These are phyloP conservation scores for Cordyceps farinosa DNA, from an alignment of 2,329 filamentous ascomycete genomes.

Conservation along the genomic window DNA sequence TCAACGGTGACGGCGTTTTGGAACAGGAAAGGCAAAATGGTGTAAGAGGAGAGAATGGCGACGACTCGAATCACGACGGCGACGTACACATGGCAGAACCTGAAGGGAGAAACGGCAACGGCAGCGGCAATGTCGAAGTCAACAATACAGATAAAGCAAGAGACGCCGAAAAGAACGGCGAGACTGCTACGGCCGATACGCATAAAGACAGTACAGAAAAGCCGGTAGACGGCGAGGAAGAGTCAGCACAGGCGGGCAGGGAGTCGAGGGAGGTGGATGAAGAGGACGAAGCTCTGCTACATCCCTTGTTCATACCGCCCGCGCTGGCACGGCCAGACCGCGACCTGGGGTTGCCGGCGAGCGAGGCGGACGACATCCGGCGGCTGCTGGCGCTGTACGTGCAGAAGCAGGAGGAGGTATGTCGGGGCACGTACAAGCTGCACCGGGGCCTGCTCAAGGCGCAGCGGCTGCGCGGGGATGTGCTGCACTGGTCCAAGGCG, in stretches of 20 bases:
- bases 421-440: conserved; percentile 64
- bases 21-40: conserved; percentile 17
- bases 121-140: conserved; percentile 14
- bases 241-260: neutral
- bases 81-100: conserved; percentile 33
- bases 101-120: conserved; percentile 19
- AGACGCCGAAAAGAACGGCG: conserved; percentile 20
- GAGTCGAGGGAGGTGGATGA: conserved; percentile 6
- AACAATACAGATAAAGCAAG: conserved; percentile 22
- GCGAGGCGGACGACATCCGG: conserved; percentile 75
- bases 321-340: conserved; percentile 59
- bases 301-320: conserved; percentile 71
- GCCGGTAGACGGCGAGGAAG: conserved; percentile 10
- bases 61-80: conserved; percentile 22
- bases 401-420: conserved; percentile 82
- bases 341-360: conserved; percentile 66
- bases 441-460: conserved; percentile 69
- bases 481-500: conserved; percentile 72
- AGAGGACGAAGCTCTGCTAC: conserved; percentile 53
- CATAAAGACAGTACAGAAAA: neutral
- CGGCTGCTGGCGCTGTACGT: conserved; percentile 71
- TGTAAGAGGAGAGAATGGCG: conserved; percentile 15
- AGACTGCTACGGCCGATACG: neutral
- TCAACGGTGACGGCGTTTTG: conserved; percentile 23
- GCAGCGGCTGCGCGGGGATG: conserved; percentile 66